Base-by-base conservation (phyloP, 2,329 filamentous ascomycete genomes). In the Verticillium dahliae region DNA sequence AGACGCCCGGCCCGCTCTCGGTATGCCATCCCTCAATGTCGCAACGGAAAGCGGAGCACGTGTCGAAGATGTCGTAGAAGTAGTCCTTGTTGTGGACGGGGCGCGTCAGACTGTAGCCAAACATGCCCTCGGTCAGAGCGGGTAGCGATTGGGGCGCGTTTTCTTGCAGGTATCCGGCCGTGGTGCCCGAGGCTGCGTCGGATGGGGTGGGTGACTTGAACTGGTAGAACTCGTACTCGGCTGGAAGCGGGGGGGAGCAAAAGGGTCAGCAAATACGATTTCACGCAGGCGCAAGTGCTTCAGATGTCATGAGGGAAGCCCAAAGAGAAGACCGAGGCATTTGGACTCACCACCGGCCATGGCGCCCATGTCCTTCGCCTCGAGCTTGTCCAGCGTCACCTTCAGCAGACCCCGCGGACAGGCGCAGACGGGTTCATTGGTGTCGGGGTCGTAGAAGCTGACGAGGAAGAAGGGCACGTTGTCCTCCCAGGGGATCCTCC, bases 1-100 rank as follows among this genome's bases (percentile, higher is more conserved):
- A 98, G 3, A 99, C 95, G 55, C 93, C 93, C 0, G 93, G 93
- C 1, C 93, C 93, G 67, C 89, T 93, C 77, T 97, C 93, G 9
- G 93, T 97, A 78, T 97, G 93, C 93, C 93, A 97, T 56, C 93
- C 92, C 74, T 97, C 93, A 57, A 97, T 90, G 65, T 89, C 84
- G 71, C 91, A 95, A 50, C 83, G 79, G 77, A 97, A 96, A 63
- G 86, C 80, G 66, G 84, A 81, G 77, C 92, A 96, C 0, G 89
- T 85, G 66, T 96, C 86, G 75, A 91, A 97, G 58, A 97, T 85
- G 56, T 89, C 86, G 73, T 97, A 97, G 77, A 90, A 97, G 78
- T 94, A 97, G 52, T 95, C 91, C 75, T 96, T 88, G 75, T 97
- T 97, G 71, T 96, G 91, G 1, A 93, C 85, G 0, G 93, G 90